phyloP scores from a whole-genome alignment of 192 early-diverging fungal genomes.

The Backusella tarrabulga region DNA sequence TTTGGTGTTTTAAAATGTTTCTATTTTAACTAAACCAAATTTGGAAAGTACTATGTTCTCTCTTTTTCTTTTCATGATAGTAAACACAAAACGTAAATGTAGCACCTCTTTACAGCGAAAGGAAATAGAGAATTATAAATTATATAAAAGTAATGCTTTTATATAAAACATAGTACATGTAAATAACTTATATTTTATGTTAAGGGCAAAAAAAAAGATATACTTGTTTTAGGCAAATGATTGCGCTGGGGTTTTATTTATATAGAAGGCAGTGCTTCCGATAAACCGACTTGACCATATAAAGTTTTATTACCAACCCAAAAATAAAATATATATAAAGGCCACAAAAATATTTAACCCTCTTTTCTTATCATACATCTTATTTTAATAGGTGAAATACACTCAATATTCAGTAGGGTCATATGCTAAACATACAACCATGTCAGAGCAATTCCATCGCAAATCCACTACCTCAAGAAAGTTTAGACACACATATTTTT shows the following conservation, averaged over 20 bases:
- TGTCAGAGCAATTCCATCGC: not conserved
- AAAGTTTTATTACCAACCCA: not conserved
- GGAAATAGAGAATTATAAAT: too few species aligned
- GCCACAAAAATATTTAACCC: not conserved
- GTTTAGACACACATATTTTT: not conserved
- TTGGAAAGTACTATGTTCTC: not conserved
- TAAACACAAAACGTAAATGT: too few species aligned
- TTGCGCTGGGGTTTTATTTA: not conserved
- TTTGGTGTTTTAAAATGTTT: not conserved
- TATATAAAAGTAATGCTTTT: too few species aligned
- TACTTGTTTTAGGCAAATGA: not conserved
- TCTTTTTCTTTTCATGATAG: not conserved
- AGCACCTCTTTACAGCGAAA: too few species aligned
- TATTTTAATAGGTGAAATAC: too few species aligned
- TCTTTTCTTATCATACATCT: not conserved
- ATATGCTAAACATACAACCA: not conserved
- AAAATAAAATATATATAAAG: not conserved
- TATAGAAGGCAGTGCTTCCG: not conserved
- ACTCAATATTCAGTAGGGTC: not conserved
- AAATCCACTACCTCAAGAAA: not conserved
- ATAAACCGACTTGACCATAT: conserved; percentile 4
- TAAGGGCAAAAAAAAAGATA: not conserved
- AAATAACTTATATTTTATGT: not conserved
- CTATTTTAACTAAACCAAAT: not conserved
- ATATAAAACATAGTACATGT: too few species aligned